These are phyloP conservation scores for Aquilaria yunnanensis DNA, from an alignment of 345 rosid genomes.

Conservation along the genomic window DNA sequence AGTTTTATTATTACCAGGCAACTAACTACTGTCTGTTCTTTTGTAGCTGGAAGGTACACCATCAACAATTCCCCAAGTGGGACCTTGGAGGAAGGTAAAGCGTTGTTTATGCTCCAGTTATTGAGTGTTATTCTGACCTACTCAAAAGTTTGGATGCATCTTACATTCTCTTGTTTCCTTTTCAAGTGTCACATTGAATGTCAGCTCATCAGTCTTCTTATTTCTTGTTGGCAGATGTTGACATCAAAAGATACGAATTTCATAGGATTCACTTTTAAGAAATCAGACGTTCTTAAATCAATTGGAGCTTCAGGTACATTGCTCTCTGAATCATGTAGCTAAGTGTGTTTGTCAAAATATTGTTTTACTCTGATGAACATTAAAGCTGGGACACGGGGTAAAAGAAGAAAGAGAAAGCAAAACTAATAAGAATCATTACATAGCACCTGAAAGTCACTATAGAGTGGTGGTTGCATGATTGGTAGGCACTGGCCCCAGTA, in stretches of 20 bases:
- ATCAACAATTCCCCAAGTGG: slow-evolving; percentile 66
- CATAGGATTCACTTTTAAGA: slow-evolving; percentile 90
- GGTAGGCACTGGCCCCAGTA: too few species aligned
- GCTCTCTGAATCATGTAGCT: neutral
- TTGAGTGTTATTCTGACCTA: neutral
- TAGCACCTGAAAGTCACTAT: too few species aligned
- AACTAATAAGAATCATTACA: too few species aligned
- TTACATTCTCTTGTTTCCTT: neutral
- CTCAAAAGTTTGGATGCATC: neutral
- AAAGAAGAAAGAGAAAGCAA: too few species aligned
- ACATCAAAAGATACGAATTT: slow-evolving; percentile 88
- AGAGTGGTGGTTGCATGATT: too few species aligned
- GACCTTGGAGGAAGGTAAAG: slow-evolving; percentile 96
- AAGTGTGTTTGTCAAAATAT: too few species aligned
- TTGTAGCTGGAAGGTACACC: slow-evolving; percentile 52
- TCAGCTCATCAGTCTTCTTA: neutral
- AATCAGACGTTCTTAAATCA: slow-evolving; percentile 74
- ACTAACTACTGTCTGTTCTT: slow-evolving; percentile 12
- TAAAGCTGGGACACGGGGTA: too few species aligned
- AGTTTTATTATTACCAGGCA: neutral
- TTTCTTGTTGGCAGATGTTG: slow-evolving; percentile 66
- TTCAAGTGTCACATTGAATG: too few species aligned
- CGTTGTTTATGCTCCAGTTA: neutral
- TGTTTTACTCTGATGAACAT: too few species aligned
- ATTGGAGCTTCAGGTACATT: slow-evolving; percentile 70